phyloP scores from a whole-genome alignment of 2,329 filamentous ascomycete genomes.

The Epichloe gansuensis region DNA sequence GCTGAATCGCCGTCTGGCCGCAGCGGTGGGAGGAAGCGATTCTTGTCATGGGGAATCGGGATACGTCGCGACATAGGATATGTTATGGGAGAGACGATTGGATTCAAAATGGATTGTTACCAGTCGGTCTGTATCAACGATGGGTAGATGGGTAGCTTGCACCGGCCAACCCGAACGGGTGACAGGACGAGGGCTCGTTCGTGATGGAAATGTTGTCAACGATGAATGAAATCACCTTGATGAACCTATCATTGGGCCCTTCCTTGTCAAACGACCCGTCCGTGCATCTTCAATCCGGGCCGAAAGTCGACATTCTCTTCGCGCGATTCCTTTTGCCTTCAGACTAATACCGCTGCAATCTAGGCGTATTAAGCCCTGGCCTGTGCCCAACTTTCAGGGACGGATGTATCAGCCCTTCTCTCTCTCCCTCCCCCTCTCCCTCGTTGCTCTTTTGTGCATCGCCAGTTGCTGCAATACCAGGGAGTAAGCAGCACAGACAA shows the following conservation, averaged over 20 bases:
- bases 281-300: not conserved
- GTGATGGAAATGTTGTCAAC: not conserved
- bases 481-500: too few species aligned
- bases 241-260: not conserved
- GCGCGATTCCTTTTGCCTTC: too few species aligned
- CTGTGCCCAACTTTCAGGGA: not conserved
- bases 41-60: too few species aligned
- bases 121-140: too few species aligned
- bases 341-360: not conserved
- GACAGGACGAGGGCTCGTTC: too few species aligned
- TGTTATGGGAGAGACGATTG: too few species aligned
- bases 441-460: not conserved
- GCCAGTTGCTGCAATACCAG: not conserved
- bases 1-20: too few species aligned
- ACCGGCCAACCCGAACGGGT: too few species aligned
- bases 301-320: not conserved
- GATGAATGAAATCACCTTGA: not conserved
- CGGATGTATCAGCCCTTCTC: not conserved
- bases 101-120: too few species aligned
- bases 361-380: not conserved
- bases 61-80: too few species aligned
- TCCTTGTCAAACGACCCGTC: not conserved
- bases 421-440: not conserved
- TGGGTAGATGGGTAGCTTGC: too few species aligned
- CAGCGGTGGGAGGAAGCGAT: too few species aligned